Conservation (phyloP, 2,329 filamentous ascomycete species). For the Sordariomycetes sp. region DNA sequence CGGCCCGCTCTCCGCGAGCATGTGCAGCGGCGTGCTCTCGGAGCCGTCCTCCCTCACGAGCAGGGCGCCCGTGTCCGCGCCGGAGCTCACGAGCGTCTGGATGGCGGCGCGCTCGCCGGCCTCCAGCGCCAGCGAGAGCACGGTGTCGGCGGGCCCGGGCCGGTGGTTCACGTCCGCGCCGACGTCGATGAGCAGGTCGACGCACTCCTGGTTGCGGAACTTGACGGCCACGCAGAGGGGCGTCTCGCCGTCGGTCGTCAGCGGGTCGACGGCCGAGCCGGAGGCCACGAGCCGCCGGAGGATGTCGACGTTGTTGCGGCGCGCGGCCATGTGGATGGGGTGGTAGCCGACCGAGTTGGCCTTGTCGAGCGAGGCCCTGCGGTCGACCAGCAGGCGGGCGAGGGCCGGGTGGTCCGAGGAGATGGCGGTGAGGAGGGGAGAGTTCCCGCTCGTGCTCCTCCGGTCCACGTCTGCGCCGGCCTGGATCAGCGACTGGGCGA, state of each 20-base stretch:
- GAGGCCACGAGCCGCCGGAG: constrained; percentile 11
- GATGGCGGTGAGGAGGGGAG: constrained; percentile 30
- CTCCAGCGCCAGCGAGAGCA: constrained; percentile 10
- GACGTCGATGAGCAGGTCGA: constrained; percentile 9
- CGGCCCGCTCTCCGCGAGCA: constrained; percentile 15
- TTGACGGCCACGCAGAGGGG: constrained; percentile 12
- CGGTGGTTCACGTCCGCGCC: constrained; percentile 11
- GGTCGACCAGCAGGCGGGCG: constrained; percentile 10
- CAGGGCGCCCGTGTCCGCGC: constrained; percentile 9
- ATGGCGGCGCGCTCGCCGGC: constrained; percentile 8
- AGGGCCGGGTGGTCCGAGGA: constrained; percentile 26
- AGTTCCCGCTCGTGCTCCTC: constrained; percentile 8
- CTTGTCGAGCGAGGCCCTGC: constrained; percentile 3
- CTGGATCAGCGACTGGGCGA: constrained; percentile 10
- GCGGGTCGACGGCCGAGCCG: constrained; percentile 10
- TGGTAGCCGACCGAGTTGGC: constrained; percentile 8
- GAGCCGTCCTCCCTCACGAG: constrained; percentile 10
- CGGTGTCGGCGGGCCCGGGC: constrained; percentile 5
- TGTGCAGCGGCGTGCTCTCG: constrained; percentile 16
- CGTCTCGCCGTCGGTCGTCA: constrained; percentile 13
- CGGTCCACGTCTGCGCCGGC: constrained; percentile 11
- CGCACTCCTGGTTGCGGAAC: constrained; percentile 11
- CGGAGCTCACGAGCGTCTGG: constrained; percentile 9
- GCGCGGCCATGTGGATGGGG: constrained; percentile 14
- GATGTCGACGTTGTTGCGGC: constrained; percentile 11